phyloP scores from a whole-genome alignment of 2,329 filamentous ascomycete species.

The Biscogniauxia mediterranea region DNA sequence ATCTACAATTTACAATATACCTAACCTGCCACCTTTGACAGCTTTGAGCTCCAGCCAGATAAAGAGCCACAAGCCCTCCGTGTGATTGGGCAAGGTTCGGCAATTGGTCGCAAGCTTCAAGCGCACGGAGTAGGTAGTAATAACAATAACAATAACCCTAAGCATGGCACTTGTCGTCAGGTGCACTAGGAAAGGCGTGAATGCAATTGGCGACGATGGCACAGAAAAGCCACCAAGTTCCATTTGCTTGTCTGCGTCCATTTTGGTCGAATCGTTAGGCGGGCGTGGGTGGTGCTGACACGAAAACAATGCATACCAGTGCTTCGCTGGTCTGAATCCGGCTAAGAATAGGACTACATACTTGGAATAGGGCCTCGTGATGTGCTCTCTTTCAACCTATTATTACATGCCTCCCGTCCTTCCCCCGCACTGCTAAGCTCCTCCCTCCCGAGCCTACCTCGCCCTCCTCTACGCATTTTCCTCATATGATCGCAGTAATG shows the following conservation, averaged over 20 bases:
- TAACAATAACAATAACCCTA: no score
- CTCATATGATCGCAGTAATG: neutral
- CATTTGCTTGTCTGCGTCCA: slow-evolving; percentile 16
- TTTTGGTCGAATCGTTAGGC: slow-evolving; percentile 18
- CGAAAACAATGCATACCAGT: slow-evolving; percentile 9
- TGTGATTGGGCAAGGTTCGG: neutral
- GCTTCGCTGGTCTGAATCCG: slow-evolving; percentile 10
- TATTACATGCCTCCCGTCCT: slow-evolving; percentile 14
- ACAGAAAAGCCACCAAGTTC: slow-evolving; percentile 5
- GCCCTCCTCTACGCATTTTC: neutral
- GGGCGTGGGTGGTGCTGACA: slow-evolving; percentile 11
- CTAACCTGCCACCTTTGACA: no score
- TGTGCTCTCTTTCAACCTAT: slow-evolving; percentile 16
- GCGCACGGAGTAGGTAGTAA: no score
- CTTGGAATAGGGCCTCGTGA: slow-evolving; percentile 19
- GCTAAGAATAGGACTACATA: slow-evolving; percentile 8
- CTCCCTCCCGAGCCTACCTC: slow-evolving; percentile 11
- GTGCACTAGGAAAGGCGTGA: slow-evolving; percentile 14
- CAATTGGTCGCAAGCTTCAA: neutral
- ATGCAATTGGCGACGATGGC: slow-evolving; percentile 13
- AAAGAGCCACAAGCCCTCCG: no score
- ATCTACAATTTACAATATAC: no score
- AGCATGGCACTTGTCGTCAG: neutral
- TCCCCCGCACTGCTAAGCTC: slow-evolving; percentile 14
- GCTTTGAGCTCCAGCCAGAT: no score